These are phyloP conservation scores for Cystobasidium tubakii DNA, from an alignment of 768 basidiomycete species.

Conservation along the genomic window DNA sequence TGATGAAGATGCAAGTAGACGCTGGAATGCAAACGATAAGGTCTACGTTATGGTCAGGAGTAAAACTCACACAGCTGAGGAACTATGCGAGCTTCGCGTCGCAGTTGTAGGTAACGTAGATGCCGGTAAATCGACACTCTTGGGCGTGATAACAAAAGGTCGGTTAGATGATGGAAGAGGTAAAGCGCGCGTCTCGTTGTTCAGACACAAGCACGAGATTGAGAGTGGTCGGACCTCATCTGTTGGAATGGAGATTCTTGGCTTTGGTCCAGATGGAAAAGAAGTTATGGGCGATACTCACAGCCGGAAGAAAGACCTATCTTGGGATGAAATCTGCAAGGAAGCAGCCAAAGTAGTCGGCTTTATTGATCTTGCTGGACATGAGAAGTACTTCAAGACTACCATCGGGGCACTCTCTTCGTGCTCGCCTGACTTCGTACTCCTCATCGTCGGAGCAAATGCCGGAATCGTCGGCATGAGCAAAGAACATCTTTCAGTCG, in stretches of 20 bases:
- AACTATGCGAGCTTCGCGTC: constrained; percentile 70
- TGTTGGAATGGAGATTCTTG: constrained; percentile 85
- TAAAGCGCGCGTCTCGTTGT: constrained; percentile 67
- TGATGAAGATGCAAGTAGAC: constrained; percentile 12
- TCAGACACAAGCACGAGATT: constrained; percentile 94
- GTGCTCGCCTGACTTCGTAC: constrained; percentile 73
- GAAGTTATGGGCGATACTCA: constrained; percentile 40
- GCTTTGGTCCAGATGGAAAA: constrained; percentile 35
- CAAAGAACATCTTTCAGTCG: constrained; percentile 92
- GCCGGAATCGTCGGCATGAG: constrained; percentile 61
- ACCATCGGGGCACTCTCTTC: constrained; percentile 92
- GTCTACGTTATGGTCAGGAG: constrained; percentile 45
- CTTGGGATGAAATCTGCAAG: constrained; percentile 90
- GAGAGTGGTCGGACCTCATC: constrained; percentile 84
- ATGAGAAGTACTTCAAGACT: constrained; percentile 85
- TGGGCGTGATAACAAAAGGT: constrained; percentile 93
- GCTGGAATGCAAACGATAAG: constrained; percentile 42
- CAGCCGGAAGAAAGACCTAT: constrained; percentile 64
- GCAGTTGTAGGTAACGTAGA: constrained; percentile 91
- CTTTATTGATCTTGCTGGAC: constrained; percentile 93
- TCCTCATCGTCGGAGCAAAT: constrained; percentile 91
- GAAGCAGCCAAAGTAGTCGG: constrained; percentile 86
- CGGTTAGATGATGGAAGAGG: constrained; percentile 48
- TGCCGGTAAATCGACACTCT: constrained; percentile 86
- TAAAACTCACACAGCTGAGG: constrained; percentile 40